Evolutionary conservation across 768 basidiomycete species (phyloP).

Genomic region (Leccinum disarticulatum): DNA sequence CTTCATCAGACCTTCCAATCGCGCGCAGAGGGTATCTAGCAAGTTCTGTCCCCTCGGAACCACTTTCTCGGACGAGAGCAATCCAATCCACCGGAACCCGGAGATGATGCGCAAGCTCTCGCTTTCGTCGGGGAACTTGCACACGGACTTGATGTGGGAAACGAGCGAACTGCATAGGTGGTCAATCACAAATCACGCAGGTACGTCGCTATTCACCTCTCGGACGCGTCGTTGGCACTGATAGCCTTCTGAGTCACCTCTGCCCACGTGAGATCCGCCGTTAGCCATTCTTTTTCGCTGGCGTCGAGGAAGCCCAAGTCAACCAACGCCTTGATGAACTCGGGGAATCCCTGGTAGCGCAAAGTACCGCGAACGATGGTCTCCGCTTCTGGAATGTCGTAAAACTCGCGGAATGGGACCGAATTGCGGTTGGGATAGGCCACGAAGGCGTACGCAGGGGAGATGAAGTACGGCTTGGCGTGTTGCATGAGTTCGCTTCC

Average conservation of each 20-base stretch:
- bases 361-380: conserved; percentile 91
- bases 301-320: conserved; percentile 85
- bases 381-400: conserved; percentile 91
- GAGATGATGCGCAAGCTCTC: conserved; percentile 81
- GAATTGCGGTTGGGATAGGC: conserved; percentile 98
- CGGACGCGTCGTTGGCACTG: conserved; percentile 63
- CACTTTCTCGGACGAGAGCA: conserved; percentile 74
- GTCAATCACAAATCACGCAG: neutral
- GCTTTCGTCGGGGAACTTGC: conserved; percentile 66
- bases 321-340: conserved; percentile 87
- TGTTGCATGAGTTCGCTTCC: conserved; percentile 87
- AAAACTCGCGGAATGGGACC: conserved; percentile 85
- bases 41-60: conserved; percentile 68
- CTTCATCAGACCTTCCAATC: conserved; percentile 88
- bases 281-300: conserved; percentile 73
- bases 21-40: conserved; percentile 91
- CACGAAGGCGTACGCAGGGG: conserved; percentile 94
- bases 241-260: conserved; percentile 77
- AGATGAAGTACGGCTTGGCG: conserved; percentile 93
- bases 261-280: conserved; percentile 74
- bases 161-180: conserved; percentile 59
- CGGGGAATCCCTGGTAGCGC: conserved; percentile 95
- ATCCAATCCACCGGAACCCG: conserved; percentile 90
- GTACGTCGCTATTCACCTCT: conserved; percentile 49
- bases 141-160: conserved; percentile 65